Base-by-base conservation (phyloP, 371 early-diverging fungal genomes). In the Blyttiomyces sp. region DNA sequence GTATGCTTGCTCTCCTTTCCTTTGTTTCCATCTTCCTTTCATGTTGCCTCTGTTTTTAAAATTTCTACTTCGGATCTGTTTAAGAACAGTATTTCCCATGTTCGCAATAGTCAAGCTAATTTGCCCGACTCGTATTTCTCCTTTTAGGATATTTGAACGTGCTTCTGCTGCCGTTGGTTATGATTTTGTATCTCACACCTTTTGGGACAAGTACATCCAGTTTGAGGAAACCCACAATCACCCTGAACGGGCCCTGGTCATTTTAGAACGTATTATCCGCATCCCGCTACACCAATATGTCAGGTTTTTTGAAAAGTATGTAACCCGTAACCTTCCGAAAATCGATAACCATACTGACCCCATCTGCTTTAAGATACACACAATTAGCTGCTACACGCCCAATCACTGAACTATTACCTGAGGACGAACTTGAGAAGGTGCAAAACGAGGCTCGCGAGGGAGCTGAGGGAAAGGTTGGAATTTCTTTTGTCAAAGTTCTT, bases 251-350 rank as follows among this genome's bases (percentile, higher is more conserved):
- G 65, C 84, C n/a, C 57, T 84, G 23, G 54, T 66, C 21, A 63
- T 86, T 3, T 68, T 88, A 57, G 80, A 82, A 43, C 77, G 83
- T 36, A 73, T 86, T 35, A 84, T 86, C 49, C 62, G 70, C 23
- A 86, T 86, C 26, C 88, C 88, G 0, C 76, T 86, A 71, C 88
- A 86, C 56, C 86, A 86, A 53, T 86, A 86, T 62, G 79, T 84
- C n/a, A 74, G 80, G 11, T 88, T 76, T 56, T 88, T 84, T 68
- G 87, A 88, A 68, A 83, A 80, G 81, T 87, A 64, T 43, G 74
- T 49, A 5, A 26, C 6, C 23, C 23, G 7, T n/a, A n/a, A n/a
- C n/a, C n/a, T n/a, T n/a, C n/a, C n/a, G n/a, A n/a, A n/a, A n/a
- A n/a, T n/a, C n/a, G n/a, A n/a, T n/a, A n/a, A n/a, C n/a, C n/a